Conservation (phyloP, 257 asterid genomes). For the Nicotiana noctiflora region DNA sequence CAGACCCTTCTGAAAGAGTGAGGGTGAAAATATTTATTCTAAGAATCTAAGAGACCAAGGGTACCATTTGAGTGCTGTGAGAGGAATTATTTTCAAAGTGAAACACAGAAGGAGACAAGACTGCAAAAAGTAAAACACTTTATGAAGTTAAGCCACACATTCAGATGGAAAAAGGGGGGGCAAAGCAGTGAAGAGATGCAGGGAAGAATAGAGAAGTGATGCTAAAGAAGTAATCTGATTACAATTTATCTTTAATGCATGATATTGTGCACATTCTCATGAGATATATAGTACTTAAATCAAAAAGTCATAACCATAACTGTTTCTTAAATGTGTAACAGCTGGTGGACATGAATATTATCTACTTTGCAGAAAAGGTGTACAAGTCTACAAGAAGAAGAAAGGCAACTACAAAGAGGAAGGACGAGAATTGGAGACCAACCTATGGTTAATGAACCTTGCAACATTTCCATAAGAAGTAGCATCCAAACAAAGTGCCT, state of each 20-base stretch:
- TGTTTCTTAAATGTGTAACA: neutral
- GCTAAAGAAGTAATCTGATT: too few species aligned
- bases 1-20: neutral
- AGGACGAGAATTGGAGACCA: neutral
- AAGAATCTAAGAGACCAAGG: neutral
- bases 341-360: neutral
- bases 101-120: neutral
- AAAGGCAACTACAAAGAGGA: neutral
- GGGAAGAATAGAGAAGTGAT: neutral
- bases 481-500: conserved; percentile 72
- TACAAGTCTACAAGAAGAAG: too few species aligned
- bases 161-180: neutral
- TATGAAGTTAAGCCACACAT: neutral
- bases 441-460: conserved; percentile 73
- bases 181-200: neutral
- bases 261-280: neutral
- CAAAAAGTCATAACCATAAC: neutral
- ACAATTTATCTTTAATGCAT: neutral
- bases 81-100: too few species aligned
- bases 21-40: neutral
- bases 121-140: neutral
- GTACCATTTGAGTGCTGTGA: too few species aligned
- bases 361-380: neutral
- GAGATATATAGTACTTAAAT: neutral
- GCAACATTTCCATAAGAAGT: conserved; percentile 62